Conservation (phyloP, 768 basidiomycete species). For the Phylloporus arenicola region DNA sequence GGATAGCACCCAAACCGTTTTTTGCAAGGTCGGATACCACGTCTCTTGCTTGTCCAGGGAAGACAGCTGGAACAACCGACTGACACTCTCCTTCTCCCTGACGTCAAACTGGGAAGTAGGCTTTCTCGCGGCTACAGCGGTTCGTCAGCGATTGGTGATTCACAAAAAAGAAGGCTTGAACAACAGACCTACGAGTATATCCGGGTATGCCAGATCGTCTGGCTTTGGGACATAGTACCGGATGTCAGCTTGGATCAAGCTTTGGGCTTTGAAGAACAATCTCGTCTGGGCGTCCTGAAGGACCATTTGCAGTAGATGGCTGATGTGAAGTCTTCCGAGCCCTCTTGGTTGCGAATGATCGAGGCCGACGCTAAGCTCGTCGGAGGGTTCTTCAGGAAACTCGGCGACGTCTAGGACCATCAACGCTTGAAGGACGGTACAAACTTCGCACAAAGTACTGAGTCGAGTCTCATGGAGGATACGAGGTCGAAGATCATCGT, state of each 20-base stretch:
- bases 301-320: slow-evolving; percentile 79
- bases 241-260: slow-evolving; percentile 85
- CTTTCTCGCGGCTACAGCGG: slow-evolving; percentile 41
- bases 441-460: slow-evolving; percentile 86
- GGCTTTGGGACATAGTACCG: slow-evolving; percentile 71
- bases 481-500: slow-evolving; percentile 91
- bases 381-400: slow-evolving; percentile 26
- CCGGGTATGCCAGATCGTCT: slow-evolving; percentile 84
- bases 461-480: slow-evolving; percentile 91
- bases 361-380: slow-evolving; percentile 36
- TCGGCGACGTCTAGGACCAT: slow-evolving; percentile 84
- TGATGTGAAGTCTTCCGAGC: slow-evolving; percentile 67
- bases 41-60: slow-evolving; percentile 71
- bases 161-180: neutral
- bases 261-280: slow-evolving; percentile 93
- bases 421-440: slow-evolving; percentile 90
- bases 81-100: slow-evolving; percentile 65
- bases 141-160: slow-evolving; percentile 4
- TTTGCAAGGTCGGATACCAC: slow-evolving; percentile 89
- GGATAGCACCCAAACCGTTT: slow-evolving; percentile 86
- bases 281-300: slow-evolving; percentile 95
- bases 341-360: slow-evolving; percentile 35
- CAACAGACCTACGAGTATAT: slow-evolving; percentile 63
- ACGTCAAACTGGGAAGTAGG: slow-evolving; percentile 40
- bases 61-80: slow-evolving; percentile 64